Evolutionary conservation across 805 yeast genomes (phyloP).

Genomic region (Clavispora carvajalis): DNA sequence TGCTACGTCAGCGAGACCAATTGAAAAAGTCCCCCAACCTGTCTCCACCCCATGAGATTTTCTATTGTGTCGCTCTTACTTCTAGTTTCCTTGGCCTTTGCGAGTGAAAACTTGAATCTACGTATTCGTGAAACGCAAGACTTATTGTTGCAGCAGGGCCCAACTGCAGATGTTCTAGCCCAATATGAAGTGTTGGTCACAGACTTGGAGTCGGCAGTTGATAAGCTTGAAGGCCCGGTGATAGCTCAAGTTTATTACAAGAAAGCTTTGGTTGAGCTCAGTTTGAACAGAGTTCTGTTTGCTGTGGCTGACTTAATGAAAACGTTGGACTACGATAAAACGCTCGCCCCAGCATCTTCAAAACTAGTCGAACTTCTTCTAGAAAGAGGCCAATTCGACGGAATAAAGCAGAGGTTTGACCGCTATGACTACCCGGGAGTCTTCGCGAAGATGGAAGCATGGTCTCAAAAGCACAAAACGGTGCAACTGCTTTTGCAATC

Average conservation of each 20-base stretch:
- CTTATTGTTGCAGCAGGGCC: conserved; percentile 12
- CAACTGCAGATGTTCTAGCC: conserved; percentile 9
- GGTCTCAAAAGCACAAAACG: conserved; percentile 4
- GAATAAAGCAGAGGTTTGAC: conserved; percentile 12
- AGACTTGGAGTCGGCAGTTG: conserved; percentile 5
- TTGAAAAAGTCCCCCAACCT: neutral
- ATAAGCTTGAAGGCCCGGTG: neutral
- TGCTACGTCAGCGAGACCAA: neutral
- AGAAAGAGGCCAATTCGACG: conserved; percentile 47
- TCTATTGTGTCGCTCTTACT: neutral
- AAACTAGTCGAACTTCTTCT: conserved; percentile 46
- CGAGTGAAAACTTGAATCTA: neutral
- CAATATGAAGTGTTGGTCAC: conserved; percentile 11
- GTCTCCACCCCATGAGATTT: neutral
- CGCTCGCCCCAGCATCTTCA: conserved; percentile 43
- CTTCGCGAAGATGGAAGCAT: conserved; percentile 14
- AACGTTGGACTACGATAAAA: conserved; percentile 40
- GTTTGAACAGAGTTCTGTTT: conserved; percentile 47
- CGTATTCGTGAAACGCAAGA: conserved; percentile 13
- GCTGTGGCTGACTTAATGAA: conserved; percentile 50
- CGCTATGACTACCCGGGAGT: conserved; percentile 7
- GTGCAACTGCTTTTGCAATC: neutral
- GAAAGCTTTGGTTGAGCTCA: conserved; percentile 56
- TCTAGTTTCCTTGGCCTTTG: neutral
- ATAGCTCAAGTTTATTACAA: conserved; percentile 47